Conservation (phyloP, 495 filamentous ascomycete species). For the Evernia prunastri region DNA sequence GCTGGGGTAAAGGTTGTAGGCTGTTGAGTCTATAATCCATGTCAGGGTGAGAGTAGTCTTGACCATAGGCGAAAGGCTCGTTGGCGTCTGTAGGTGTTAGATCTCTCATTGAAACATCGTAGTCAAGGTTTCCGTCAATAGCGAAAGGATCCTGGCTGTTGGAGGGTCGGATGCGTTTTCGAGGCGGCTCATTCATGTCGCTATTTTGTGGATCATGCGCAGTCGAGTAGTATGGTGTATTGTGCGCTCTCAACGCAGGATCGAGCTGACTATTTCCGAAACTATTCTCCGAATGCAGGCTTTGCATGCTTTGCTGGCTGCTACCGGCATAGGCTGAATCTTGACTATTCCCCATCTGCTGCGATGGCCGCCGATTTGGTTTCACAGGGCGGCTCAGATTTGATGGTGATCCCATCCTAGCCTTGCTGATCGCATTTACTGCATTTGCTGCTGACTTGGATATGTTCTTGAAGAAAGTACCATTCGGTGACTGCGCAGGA, state of each 20-base stretch:
- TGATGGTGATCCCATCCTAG: constrained; percentile 70
- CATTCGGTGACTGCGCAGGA: constrained; percentile 57
- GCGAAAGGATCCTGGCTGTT: constrained; percentile 42
- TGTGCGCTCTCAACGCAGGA: constrained; percentile 47
- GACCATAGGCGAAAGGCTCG: constrained; percentile 72
- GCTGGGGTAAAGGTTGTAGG: constrained; percentile 62
- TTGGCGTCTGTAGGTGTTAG: constrained; percentile 79
- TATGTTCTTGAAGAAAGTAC: constrained; percentile 94
- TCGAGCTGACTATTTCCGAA: constrained; percentile 51
- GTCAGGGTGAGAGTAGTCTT: constrained; percentile 45
- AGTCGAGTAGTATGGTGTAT: constrained; percentile 31
- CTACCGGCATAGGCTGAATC: constrained; percentile 49
- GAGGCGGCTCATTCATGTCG: constrained; percentile 68
- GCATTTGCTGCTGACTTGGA: constrained; percentile 87
- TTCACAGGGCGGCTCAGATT: constrained; percentile 46
- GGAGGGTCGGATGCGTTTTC: constrained; percentile 65
- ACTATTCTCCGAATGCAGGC: constrained; percentile 56
- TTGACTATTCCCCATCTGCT: constrained; percentile 58
- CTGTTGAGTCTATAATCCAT: constrained; percentile 51
- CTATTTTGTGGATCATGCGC: constrained; percentile 46
- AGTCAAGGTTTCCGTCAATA: constrained; percentile 20
- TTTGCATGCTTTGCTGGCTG: constrained; percentile 65
- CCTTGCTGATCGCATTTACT: constrained; percentile 91
- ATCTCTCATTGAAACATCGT: constrained; percentile 46
- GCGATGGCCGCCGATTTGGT: constrained; percentile 49